These are phyloP conservation scores for Cladosporium sp. DNA, from an alignment of 2,329 filamentous ascomycete genomes.

Conservation along the genomic window DNA sequence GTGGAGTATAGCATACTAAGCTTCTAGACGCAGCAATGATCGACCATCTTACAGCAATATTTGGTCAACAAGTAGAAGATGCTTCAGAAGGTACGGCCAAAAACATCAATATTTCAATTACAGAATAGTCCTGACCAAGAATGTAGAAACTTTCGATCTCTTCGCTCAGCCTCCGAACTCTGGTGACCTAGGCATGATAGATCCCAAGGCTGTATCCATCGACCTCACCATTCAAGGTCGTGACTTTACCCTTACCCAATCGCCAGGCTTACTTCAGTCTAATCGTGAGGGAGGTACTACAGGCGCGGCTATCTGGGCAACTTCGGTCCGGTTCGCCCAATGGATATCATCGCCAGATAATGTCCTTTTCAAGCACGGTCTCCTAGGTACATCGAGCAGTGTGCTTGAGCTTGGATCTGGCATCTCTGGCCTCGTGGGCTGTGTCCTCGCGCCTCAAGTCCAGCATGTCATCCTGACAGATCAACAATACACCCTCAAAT, in stretches of 20 bases:
- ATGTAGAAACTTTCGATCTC: conserved; percentile 80
- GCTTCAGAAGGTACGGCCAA: conserved; percentile 1
- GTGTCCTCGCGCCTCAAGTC: conserved; percentile 64
- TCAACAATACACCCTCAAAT: conserved; percentile 77
- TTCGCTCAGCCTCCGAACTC: conserved; percentile 56
- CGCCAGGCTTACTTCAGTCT: conserved; percentile 77
- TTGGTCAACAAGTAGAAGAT: conserved; percentile 23
- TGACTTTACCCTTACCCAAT: conserved; percentile 79
- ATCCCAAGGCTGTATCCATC: conserved; percentile 54
- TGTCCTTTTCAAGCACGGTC: conserved; percentile 55
- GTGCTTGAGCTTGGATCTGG: conserved; percentile 87
- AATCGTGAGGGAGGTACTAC: conserved; percentile 72
- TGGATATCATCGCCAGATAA: conserved; percentile 71
- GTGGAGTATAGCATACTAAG: background rate
- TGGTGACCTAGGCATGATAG: conserved; percentile 76
- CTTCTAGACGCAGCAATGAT: conserved; percentile 16
- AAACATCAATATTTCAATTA: background rate
- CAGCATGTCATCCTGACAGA: conserved; percentile 78
- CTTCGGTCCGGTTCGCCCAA: conserved; percentile 77
- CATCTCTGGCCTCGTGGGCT: conserved; percentile 75
- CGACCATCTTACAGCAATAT: conserved; percentile 22
- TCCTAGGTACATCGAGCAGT: conserved; percentile 57
- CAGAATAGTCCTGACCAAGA: background rate
- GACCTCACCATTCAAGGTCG: conserved; percentile 67
- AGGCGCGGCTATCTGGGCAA: conserved; percentile 84